Conservation (phyloP, 1,284 basidiomycete genomes). For the Coniferiporia sulphurascens region DNA sequence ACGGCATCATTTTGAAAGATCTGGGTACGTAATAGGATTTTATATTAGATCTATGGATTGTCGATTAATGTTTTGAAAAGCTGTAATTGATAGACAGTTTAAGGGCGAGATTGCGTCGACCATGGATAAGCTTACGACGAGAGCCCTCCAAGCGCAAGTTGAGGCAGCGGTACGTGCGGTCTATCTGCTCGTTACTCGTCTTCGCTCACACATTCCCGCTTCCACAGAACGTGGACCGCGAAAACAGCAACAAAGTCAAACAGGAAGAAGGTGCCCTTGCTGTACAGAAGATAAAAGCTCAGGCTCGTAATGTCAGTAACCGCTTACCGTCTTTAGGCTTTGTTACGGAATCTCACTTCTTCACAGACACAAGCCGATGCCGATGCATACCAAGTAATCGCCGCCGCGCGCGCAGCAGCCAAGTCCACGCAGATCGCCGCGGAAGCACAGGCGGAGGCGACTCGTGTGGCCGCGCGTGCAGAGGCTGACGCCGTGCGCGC, state of each 20-base stretch:
- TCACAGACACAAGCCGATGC: slow-evolving; percentile 62
- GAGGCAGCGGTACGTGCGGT: slow-evolving; percentile 62
- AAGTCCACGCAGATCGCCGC: slow-evolving; percentile 67
- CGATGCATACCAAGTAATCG: slow-evolving; percentile 65
- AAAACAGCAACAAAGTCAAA: slow-evolving; percentile 81
- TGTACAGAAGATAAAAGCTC: slow-evolving; percentile 70
- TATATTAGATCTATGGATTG: too few relatives aligned
- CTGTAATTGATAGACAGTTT: slow-evolving; percentile 79
- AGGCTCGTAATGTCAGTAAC: slow-evolving; percentile 45
- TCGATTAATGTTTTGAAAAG: slow-evolving; percentile 28
- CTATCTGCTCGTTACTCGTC: neutral
- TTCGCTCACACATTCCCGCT: neutral
- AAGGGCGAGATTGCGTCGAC: slow-evolving; percentile 76
- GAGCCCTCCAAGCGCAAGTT: slow-evolving; percentile 76
- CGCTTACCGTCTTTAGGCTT: neutral
- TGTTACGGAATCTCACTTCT: neutral
- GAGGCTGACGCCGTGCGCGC: slow-evolving; percentile 65
- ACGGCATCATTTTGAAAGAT: slow-evolving; percentile 74
- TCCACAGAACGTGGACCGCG: slow-evolving; percentile 68
- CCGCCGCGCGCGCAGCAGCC: slow-evolving; percentile 70
- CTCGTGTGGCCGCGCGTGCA: slow-evolving; percentile 62
- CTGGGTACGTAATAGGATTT: slow-evolving; percentile 43
- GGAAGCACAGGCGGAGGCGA: slow-evolving; percentile 68
- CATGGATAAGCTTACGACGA: slow-evolving; percentile 79
- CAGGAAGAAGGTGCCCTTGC: slow-evolving; percentile 73